Conservation (phyloP, 2,329 filamentous ascomycete species). For the Colletotrichum eleusines region DNA sequence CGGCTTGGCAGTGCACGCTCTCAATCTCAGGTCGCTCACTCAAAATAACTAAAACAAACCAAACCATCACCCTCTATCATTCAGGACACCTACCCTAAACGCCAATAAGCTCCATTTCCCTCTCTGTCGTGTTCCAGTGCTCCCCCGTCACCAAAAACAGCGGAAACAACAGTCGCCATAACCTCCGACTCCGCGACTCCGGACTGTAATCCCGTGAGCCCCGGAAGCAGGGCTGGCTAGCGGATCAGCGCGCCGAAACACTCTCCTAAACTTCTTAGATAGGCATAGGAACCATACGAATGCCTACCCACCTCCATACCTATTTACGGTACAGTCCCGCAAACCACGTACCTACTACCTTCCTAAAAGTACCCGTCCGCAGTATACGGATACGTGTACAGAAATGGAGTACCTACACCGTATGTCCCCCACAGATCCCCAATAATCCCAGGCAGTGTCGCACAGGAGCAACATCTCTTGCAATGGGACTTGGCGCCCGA, state of each 20-base stretch:
- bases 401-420: neutral
- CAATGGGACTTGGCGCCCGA: neutral
- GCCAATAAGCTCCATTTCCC: constrained; percentile 24
- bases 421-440: neutral
- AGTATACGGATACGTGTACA: neutral
- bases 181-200: constrained; percentile 25
- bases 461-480: neutral
- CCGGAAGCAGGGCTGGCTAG: constrained; percentile 29
- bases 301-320: too few relatives aligned
- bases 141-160: constrained; percentile 15
- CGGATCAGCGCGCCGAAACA: constrained; percentile 41
- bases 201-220: constrained; percentile 31
- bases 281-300: constrained; percentile 13
- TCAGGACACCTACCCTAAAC: constrained; percentile 23
- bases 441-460: neutral
- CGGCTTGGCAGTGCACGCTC: constrained; percentile 3
- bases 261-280: constrained; percentile 16
- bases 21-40: neutral
- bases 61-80: neutral
- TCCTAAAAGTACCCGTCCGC: too few relatives aligned
- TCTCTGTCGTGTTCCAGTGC: neutral
- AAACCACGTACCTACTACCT: neutral
- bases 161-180: constrained; percentile 27
- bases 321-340: too few relatives aligned
- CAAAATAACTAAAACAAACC: constrained; percentile 7